Evolutionary conservation across 75 land plant genomes (phyloP).

Genomic region (Cunninghamia lanceolata): DNA sequence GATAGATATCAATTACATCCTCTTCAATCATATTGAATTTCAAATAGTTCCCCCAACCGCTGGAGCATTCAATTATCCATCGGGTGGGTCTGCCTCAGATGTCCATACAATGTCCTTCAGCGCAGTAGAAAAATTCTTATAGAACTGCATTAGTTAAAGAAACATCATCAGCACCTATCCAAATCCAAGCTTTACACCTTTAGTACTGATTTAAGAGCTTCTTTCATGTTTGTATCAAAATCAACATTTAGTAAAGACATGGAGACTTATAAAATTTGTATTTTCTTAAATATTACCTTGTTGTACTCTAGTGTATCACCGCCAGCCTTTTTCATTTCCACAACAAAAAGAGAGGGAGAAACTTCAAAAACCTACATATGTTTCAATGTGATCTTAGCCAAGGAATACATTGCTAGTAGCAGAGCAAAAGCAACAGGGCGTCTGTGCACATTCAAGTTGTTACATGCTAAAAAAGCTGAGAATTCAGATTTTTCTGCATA

Average conservation of each 20-base stretch:
- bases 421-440: neutral
- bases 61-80: neutral
- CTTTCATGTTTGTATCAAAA: neutral
- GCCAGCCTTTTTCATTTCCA: constrained; percentile 30
- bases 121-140: constrained; percentile 38
- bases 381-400: neutral
- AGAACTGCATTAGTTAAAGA: constrained; percentile 25
- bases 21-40: neutral
- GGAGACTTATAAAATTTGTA: neutral
- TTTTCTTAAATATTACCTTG: constrained; percentile 14
- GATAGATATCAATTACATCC: neutral
- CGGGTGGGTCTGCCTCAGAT: constrained; percentile 13
- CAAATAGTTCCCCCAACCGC: neutral
- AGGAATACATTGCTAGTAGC: neutral
- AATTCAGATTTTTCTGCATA: neutral
- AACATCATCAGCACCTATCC: neutral
- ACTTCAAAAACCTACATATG: constrained; percentile 33
- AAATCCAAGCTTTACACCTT: neutral
- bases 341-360: constrained; percentile 36
- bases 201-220: neutral
- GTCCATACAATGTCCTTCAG: constrained; percentile 51
- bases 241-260: neutral
- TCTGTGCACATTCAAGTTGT: neutral
- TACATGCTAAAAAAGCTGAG: neutral
- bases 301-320: constrained; percentile 38